Conservation (phyloP, 805 yeast species). For the Nakazawaea siamensis region DNA sequence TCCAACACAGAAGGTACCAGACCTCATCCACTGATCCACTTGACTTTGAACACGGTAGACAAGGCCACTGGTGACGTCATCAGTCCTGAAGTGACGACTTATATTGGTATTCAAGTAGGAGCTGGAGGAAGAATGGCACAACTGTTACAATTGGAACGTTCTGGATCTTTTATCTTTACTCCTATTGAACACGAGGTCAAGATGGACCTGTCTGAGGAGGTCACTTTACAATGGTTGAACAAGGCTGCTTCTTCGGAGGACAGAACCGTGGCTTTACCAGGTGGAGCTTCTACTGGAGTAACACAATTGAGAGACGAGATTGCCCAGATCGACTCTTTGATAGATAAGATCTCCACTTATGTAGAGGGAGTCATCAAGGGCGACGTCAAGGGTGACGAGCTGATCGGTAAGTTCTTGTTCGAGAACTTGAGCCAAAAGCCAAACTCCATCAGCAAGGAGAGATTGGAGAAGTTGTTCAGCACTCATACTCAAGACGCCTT, state of each 20-base stretch:
- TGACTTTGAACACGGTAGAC: constrained; percentile 57
- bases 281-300: constrained; percentile 31
- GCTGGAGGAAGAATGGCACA: constrained; percentile 30
- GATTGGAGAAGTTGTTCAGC: constrained; percentile 53
- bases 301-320: constrained; percentile 38
- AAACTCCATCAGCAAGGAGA: constrained; percentile 39
- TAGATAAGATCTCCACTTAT: constrained; percentile 41
- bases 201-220: constrained; percentile 47
- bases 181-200: constrained; percentile 64
- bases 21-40: constrained; percentile 73
- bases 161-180: constrained; percentile 54
- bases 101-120: constrained; percentile 72
- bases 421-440: constrained; percentile 47
- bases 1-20: constrained; percentile 57
- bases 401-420: constrained; percentile 60
- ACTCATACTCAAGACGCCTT: constrained; percentile 72
- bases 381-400: constrained; percentile 40
- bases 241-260: constrained; percentile 25
- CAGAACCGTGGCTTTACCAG: constrained; percentile 23
- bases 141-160: constrained; percentile 29
- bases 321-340: constrained; percentile 33
- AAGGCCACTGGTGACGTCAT: constrained; percentile 35
- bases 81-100: constrained; percentile 56
- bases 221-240: constrained; percentile 42
- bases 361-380: constrained; percentile 33